phyloP scores from a whole-genome alignment of 345 rosid genomes.

The Jatropha curcas region DNA sequence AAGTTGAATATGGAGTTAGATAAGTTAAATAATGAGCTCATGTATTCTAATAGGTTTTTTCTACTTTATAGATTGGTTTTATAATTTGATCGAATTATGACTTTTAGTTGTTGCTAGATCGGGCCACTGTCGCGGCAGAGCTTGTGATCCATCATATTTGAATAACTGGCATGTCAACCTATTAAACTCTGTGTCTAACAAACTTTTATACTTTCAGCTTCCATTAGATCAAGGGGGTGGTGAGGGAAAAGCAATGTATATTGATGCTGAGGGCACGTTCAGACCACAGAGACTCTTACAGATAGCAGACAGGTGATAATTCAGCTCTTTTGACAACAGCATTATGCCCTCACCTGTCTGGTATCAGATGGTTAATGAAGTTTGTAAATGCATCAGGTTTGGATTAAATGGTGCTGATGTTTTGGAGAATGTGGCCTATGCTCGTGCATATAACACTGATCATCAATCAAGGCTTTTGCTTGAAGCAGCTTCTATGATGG shows the following conservation, averaged over 20 bases:
- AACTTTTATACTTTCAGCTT: constrained; percentile 52
- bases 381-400: constrained; percentile 50
- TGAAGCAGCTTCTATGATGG: constrained; percentile 99
- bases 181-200: constrained; percentile 4
- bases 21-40: not conserved
- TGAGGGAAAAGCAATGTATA: constrained; percentile 98
- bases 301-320: constrained; percentile 80
- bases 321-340: constrained; percentile 11
- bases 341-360: constrained; percentile 9
- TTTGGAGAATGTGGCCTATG: constrained; percentile 94
- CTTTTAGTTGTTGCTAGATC: not conserved
- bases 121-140: not conserved
- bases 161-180: not conserved
- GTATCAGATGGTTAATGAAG: constrained; percentile 8
- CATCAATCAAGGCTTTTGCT: constrained; percentile 96
- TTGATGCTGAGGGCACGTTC: constrained; percentile 97
- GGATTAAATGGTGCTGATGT: constrained; percentile 95
- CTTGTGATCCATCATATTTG: not conserved
- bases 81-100: not conserved
- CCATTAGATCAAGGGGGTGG: constrained; percentile 99
- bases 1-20: not conserved
- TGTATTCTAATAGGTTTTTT: not conserved
- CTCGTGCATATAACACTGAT: constrained; percentile 97
- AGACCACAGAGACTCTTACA: constrained; percentile 93
- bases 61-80: not conserved